Base-by-base conservation (phyloP, 371 early-diverging fungal species). In the Mortierella sp. region DNA sequence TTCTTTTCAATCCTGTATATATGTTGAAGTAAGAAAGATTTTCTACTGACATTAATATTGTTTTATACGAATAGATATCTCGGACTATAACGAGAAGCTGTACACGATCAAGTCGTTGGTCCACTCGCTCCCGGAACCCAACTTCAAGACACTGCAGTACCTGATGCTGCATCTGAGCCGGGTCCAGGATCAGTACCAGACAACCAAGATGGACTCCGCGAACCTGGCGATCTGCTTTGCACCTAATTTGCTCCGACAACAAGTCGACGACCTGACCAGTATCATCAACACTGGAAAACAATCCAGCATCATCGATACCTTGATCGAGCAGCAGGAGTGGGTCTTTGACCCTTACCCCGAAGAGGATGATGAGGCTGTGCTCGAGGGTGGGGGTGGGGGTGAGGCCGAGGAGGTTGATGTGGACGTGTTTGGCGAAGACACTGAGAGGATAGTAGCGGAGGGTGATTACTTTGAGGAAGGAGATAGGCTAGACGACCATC, bases 141-240 rank as follows among this genome's bases (percentile, higher is more conserved):
- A 96, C 74, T 94, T 90, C 78, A 86, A 76, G n/a, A 92, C 93
- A 1, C 87, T 96, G 1, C 89, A 94, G 70, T 93, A 88, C 69
- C 77, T 96, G 48, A 90, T 94, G 88, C 88, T 89, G 37, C 96
- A 95, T 85, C 78, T 96, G 53, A 80, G 87, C 41, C 87, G 84
- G 47, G 93, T 96, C 1, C 88, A 92, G 3, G 86, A 88, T 5
- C 86, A 92, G 43, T 86, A 91, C 44, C 91, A 90, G 7, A 85
- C 88, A n/a, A 96, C 95, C 81, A 96, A 96, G 84, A 96, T 96
- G 96, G 96, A 96, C 74, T 85, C 93, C 31, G 87, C 92, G 4
- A 96, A 96, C 81, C 80, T 96, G 24, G 96, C 96, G 6, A 91
- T 95, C 64, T 95, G 95, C 9, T 95, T 96, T 80, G 95, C 95